Evolutionary conservation across 2,329 filamentous ascomycete species (phyloP).

Genomic region (Colletotrichum truncatum): DNA sequence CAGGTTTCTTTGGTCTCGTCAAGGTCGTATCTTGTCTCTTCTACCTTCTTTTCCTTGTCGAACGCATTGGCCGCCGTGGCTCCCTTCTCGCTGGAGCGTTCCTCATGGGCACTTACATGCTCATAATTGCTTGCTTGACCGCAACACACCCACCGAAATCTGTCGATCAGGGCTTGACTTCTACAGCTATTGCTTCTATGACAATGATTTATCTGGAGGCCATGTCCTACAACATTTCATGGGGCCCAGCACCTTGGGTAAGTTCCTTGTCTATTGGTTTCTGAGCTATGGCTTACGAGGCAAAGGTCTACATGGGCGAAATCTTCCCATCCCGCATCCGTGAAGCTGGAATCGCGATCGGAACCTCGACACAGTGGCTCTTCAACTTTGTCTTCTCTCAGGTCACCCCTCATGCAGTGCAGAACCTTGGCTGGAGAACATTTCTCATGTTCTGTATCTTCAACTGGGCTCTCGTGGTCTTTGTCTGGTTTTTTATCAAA

Average conservation of each 20-base stretch:
- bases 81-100: constrained; percentile 58
- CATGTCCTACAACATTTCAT: constrained; percentile 60
- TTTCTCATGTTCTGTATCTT: constrained; percentile 61
- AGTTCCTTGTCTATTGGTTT: not conserved
- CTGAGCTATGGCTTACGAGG: not conserved
- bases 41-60: constrained; percentile 57
- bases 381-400: constrained; percentile 61
- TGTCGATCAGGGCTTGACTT: constrained; percentile 37
- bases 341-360: constrained; percentile 58
- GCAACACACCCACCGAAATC: constrained; percentile 50
- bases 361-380: constrained; percentile 59
- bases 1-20: constrained; percentile 61
- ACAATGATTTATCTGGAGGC: constrained; percentile 61
- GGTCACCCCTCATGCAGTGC: constrained; percentile 56
- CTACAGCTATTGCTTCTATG: constrained; percentile 55
- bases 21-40: constrained; percentile 57
- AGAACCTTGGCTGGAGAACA: constrained; percentile 55
- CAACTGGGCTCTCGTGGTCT: constrained; percentile 54
- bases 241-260: constrained; percentile 61
- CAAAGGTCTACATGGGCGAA: constrained; percentile 53
- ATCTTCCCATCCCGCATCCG: constrained; percentile 62
- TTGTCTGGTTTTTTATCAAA: constrained; percentile 52
- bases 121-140: constrained; percentile 59
- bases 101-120: constrained; percentile 61
- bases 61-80: constrained; percentile 56